Evolutionary conservation across 129 eudicot species (phyloP).

Genomic region (Mikania micrantha): DNA sequence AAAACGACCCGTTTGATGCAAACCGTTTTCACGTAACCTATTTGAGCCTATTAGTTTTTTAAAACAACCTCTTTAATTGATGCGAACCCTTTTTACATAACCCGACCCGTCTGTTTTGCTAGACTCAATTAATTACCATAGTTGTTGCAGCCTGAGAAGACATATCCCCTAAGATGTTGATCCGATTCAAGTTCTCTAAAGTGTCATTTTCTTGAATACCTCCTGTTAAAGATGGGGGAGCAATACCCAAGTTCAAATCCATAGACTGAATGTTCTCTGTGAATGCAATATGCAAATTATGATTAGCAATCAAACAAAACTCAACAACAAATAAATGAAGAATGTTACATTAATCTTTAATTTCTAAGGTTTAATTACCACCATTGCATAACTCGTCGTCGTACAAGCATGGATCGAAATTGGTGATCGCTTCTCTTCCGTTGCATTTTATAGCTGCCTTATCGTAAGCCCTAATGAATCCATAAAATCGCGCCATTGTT

Average conservation of each 20-base stretch:
- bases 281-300: neutral
- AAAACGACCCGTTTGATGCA: too few species aligned
- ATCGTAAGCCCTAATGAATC: conserved; percentile 60
- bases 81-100: neutral
- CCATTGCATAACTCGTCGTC: conserved; percentile 25
- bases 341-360: neutral
- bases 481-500: neutral
- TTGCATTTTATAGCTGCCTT: conserved; percentile 75
- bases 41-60: too few species aligned
- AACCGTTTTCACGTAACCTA: too few species aligned
- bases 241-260: conserved; percentile 58
- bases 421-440: conserved; percentile 76
- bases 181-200: conserved; percentile 12
- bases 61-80: neutral
- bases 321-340: neutral
- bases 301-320: neutral
- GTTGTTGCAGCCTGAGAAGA: conserved; percentile 21
- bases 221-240: conserved; percentile 35
- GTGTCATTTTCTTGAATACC: conserved; percentile 12
- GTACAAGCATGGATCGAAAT: conserved; percentile 55
- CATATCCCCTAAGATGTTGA: conserved; percentile 22
- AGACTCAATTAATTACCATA: neutral
- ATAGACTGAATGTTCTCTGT: conserved; percentile 32
- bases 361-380: neutral
- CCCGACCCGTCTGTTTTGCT: neutral